A percentile compares a stretch with the other conserved stretches of the same genome.
Evolutionary conservation across 768 basidiomycete species (phyloP).

Genomic region (Ephemerocybe angulata): DNA sequence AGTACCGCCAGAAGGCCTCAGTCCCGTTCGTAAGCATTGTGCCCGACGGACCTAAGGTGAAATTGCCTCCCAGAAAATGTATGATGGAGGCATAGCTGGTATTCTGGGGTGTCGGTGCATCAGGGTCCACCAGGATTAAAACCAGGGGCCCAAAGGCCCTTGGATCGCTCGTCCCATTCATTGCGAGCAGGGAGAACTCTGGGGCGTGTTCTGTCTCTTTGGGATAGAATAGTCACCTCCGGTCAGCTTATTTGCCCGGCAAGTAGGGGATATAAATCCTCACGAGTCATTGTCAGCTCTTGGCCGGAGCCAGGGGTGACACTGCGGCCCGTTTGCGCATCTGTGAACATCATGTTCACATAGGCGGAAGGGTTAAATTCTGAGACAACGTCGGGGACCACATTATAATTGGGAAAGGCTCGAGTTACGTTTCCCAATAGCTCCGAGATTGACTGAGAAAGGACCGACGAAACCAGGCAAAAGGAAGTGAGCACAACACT

Average conservation of each 20-base stretch:
- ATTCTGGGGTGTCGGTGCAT: conserved; percentile 40
- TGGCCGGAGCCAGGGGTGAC: conserved; percentile 34
- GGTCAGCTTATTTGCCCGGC: neutral
- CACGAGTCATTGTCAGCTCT: conserved; percentile 34
- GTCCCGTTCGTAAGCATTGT: conserved; percentile 33
- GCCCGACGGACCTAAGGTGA: conserved; percentile 25
- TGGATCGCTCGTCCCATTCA: conserved; percentile 17
- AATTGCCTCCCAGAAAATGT: conserved; percentile 40
- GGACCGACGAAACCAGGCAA: neutral
- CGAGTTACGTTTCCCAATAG: neutral
- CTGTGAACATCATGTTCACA: conserved; percentile 36
- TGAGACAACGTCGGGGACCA: conserved; percentile 36
- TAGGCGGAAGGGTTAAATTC: conserved; percentile 35
- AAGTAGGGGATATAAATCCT: conserved; percentile 7
- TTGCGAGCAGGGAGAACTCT: conserved; percentile 25
- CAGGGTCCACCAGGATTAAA: conserved; percentile 40
- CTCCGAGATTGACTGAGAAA: neutral
- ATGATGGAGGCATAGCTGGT: conserved; percentile 33
- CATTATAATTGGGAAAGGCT: conserved; percentile 31
- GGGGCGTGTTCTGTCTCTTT: conserved; percentile 34
- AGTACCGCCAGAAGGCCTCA: conserved; percentile 37
- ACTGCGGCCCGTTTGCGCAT: conserved; percentile 22
- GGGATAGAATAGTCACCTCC: neutral
- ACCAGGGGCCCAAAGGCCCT: conserved; percentile 30
- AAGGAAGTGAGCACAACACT: neutral